Conservation (phyloP, 139 green algal species). For the Chlamydomonas schloesseri region DNA sequence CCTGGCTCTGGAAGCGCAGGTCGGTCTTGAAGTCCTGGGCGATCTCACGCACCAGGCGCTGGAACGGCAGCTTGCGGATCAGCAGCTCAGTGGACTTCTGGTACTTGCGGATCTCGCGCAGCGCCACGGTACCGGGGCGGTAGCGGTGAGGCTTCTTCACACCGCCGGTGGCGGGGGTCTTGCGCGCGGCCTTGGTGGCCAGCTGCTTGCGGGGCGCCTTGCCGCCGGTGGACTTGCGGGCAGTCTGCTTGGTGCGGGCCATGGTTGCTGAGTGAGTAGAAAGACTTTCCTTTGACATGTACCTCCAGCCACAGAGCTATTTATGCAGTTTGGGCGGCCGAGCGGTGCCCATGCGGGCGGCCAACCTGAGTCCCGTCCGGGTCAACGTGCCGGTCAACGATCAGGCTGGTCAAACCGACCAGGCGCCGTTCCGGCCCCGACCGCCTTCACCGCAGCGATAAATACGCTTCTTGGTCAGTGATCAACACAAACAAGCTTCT, state of each 20-base stretch:
- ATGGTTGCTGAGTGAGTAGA: slow-evolving; percentile 66
- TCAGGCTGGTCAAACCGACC: too few species aligned
- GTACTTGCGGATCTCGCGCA: slow-evolving; percentile 95
- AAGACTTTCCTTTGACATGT: too few species aligned
- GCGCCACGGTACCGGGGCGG: slow-evolving; percentile 90
- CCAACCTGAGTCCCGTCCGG: too few species aligned
- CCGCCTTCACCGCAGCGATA: too few species aligned
- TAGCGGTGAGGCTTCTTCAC: slow-evolving; percentile 96
- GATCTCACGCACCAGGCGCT: slow-evolving; percentile 97
- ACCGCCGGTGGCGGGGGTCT: slow-evolving; percentile 88
- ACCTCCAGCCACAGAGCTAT: too few species aligned
- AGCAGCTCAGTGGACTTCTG: slow-evolving; percentile 96
- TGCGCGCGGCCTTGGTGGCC: slow-evolving; percentile 93
- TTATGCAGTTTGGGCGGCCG: too few species aligned
- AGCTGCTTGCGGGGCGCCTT: slow-evolving; percentile 96
- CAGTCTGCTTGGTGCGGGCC: slow-evolving; percentile 98
- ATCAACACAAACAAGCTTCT: too few species aligned
- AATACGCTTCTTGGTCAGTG: too few species aligned
- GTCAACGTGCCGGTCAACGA: too few species aligned
- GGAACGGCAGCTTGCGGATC: slow-evolving; percentile 97
- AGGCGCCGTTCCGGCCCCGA: too few species aligned
- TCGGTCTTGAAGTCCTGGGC: slow-evolving; percentile 98
- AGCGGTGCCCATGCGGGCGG: too few species aligned
- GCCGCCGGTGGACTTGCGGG: slow-evolving; percentile 94
- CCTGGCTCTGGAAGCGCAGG: slow-evolving; percentile 96